phyloP scores from a whole-genome alignment of 2,329 filamentous ascomycete genomes.

The Scorias spongiosa region DNA sequence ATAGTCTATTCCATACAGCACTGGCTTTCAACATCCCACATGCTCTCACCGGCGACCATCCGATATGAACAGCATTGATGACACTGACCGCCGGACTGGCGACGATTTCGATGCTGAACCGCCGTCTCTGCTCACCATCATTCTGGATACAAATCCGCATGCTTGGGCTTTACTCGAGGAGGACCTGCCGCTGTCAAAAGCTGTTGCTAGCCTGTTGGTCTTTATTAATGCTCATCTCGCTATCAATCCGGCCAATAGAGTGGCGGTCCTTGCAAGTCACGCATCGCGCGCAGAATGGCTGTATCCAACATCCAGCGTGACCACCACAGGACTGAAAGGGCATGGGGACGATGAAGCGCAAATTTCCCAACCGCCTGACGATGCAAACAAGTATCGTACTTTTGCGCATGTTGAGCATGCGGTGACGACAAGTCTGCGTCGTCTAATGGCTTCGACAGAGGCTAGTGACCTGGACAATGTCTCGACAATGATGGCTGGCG shows the following conservation, averaged over 20 bases:
- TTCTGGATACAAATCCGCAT: constrained; percentile 92
- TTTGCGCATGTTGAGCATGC: constrained; percentile 77
- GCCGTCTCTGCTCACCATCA: constrained; percentile 74
- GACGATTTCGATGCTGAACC: constrained; percentile 24
- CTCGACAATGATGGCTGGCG: constrained; percentile 80
- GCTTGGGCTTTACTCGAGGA: constrained; percentile 71
- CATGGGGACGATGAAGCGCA: constrained; percentile 9
- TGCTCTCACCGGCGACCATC: background rate
- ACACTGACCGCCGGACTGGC: constrained; percentile 28
- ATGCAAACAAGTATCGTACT: constrained; percentile 82
- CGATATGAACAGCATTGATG: constrained; percentile 49
- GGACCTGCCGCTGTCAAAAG: constrained; percentile 64
- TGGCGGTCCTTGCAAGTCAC: constrained; percentile 83
- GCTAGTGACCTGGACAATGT: constrained; percentile 47
- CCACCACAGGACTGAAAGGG: constrained; percentile 11
- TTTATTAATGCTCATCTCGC: constrained; percentile 95
- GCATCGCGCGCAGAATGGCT: constrained; percentile 76
- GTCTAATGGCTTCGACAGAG: constrained; percentile 57
- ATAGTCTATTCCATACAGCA: too few relatives aligned
- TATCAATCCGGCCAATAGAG: constrained; percentile 83
- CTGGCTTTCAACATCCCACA: too few relatives aligned
- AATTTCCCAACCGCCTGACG: constrained; percentile 19
- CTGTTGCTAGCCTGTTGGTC: constrained; percentile 78
- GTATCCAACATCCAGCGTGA: constrained; percentile 46
- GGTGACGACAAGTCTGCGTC: constrained; percentile 56